phyloP scores from a whole-genome alignment of 371 early-diverging fungal genomes.

The Mucor piriformis region DNA sequence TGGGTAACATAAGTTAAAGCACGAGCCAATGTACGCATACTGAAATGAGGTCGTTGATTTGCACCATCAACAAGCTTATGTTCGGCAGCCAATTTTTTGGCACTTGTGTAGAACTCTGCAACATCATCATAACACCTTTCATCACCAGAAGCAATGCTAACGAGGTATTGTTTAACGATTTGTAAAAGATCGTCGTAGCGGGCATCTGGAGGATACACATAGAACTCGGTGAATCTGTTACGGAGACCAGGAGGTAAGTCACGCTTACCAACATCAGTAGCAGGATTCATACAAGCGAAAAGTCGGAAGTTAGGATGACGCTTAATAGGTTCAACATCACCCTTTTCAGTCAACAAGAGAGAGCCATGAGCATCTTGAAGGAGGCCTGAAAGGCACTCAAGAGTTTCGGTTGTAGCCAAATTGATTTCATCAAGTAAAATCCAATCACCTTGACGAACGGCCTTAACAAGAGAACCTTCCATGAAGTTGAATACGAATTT shows the following conservation, averaged over 20 bases:
- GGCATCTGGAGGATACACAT: conserved; percentile 91
- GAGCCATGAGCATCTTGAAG: conserved; percentile 85
- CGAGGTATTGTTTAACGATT: conserved; percentile 81
- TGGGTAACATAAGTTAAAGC: conserved; percentile 84
- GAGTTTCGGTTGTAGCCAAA: conserved; percentile 93
- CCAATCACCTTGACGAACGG: conserved; percentile 95
- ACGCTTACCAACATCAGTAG: conserved; percentile 98
- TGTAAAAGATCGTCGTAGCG: conserved; percentile 80
- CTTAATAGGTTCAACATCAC: conserved; percentile 83
- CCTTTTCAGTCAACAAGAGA: conserved; percentile 87
- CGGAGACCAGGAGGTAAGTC: conserved; percentile 93
- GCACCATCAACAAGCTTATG: conserved; percentile 91
- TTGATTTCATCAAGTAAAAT: conserved; percentile 99
- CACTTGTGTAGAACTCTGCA: conserved; percentile 83
- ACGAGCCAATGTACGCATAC: conserved; percentile 93
- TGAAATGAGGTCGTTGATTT: conserved; percentile 88
- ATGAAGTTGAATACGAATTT: conserved; percentile 92
- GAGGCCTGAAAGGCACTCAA: conserved; percentile 90
- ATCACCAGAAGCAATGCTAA: conserved; percentile 61
- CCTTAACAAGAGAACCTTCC: conserved; percentile 93
- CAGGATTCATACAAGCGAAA: conserved; percentile 99
- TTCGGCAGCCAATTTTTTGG: conserved; percentile 71
- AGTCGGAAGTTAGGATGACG: conserved; percentile 96
- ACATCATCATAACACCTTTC: conserved; percentile 72
- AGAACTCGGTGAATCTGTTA: conserved; percentile 93